These are phyloP conservation scores for Ceratocystis alfenasii DNA, from an alignment of 2,329 filamentous ascomycete genomes.

Conservation along the genomic window DNA sequence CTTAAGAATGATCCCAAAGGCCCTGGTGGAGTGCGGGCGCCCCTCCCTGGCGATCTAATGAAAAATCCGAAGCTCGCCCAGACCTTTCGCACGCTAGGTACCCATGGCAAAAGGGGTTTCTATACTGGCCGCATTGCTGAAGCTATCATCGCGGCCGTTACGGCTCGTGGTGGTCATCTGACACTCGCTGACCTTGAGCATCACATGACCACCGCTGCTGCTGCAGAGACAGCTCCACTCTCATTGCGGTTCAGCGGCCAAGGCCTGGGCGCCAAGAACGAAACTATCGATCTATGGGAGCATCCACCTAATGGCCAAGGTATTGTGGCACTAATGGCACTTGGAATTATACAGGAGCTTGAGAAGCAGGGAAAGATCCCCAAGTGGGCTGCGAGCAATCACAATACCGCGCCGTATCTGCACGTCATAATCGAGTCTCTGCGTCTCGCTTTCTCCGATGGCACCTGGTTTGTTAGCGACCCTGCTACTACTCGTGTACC, in stretches of 20 bases:
- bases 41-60: conserved; percentile 74
- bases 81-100: conserved; percentile 68
- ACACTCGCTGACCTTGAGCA: conserved; percentile 68
- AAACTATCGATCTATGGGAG: conserved; percentile 78
- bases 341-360: conserved; percentile 81
- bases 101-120: conserved; percentile 79
- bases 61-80: conserved; percentile 68
- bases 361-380: conserved; percentile 65
- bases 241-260: conserved; percentile 67
- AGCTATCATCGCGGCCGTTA: conserved; percentile 65
- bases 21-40: conserved; percentile 59
- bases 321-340: conserved; percentile 84
- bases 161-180: conserved; percentile 63
- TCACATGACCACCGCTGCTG: conserved; percentile 51
- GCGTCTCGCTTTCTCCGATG: conserved; percentile 82
- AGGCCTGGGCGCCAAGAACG: conserved; percentile 43
- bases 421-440: conserved; percentile 82
- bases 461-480: conserved; percentile 80
- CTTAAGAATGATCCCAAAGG: conserved; percentile 63
- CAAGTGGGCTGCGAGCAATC: conserved; percentile 54
- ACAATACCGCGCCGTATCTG: conserved; percentile 71
- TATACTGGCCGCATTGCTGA: conserved; percentile 77
- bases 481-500: conserved; percentile 62
- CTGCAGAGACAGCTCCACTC: conserved; percentile 66
- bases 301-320: conserved; percentile 95